These are phyloP conservation scores for Claviceps humidiphila DNA, from an alignment of 2,329 filamentous ascomycete species.

Conservation along the genomic window DNA sequence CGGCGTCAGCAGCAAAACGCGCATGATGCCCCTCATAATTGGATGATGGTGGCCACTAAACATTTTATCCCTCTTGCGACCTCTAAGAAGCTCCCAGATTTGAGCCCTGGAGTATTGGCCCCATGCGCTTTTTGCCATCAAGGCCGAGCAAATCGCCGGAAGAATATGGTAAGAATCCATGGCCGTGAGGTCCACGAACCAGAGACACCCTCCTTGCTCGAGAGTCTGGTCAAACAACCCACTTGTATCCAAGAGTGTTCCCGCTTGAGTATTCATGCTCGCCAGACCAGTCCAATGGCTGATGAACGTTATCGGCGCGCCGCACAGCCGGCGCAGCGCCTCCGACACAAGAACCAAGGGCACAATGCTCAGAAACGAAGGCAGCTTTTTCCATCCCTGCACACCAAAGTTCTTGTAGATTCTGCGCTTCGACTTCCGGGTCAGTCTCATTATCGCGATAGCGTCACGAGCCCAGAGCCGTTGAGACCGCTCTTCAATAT, in stretches of 20 bases:
- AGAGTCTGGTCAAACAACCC: constrained; percentile 25
- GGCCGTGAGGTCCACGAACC: constrained; percentile 41
- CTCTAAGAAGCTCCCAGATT: neutral
- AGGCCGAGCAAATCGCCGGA: constrained; percentile 23
- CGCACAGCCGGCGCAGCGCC: constrained; percentile 32
- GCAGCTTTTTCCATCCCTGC: constrained; percentile 33
- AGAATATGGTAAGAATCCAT: constrained; percentile 38
- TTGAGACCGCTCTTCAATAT: constrained; percentile 7
- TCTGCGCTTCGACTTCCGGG: constrained; percentile 17
- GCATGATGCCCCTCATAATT: constrained; percentile 14
- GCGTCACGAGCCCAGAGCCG: constrained; percentile 13
- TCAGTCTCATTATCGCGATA: constrained; percentile 5
- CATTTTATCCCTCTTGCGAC: too few relatives aligned
- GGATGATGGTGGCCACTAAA: too few relatives aligned
- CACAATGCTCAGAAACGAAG: constrained; percentile 27
- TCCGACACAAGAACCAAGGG: constrained; percentile 39
- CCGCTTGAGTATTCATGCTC: constrained; percentile 1
- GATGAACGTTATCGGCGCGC: constrained; percentile 18
- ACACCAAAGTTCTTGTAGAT: constrained; percentile 27
- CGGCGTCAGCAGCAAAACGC: constrained; percentile 20
- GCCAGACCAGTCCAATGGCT: constrained; percentile 18
- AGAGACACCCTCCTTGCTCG: constrained; percentile 37
- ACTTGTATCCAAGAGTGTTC: constrained; percentile 12
- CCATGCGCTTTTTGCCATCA: constrained; percentile 18
- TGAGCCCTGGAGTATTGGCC: constrained; percentile 16